Evolutionary conservation across 306 rosid species (phyloP).

Genomic region (Glycine latifolia): DNA sequence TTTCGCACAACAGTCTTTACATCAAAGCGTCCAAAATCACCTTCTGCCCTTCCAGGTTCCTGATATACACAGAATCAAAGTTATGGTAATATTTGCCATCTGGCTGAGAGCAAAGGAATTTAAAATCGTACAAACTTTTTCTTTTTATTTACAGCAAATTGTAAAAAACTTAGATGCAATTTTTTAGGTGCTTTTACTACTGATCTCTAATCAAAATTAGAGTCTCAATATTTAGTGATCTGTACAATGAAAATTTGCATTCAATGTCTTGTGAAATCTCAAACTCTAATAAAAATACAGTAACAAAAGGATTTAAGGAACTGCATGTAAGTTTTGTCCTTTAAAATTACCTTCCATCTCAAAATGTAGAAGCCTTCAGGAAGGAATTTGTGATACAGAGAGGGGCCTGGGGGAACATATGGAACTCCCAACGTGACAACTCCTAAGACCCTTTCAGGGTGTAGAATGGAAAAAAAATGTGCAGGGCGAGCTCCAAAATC

Average conservation of each 20-base stretch:
- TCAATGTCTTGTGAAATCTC: neutral
- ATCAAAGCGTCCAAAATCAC: constrained; percentile 81
- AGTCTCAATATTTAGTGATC: too few species aligned
- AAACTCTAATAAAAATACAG: neutral
- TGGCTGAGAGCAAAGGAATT: too few species aligned
- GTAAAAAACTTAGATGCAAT: too few species aligned
- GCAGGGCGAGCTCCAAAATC: constrained; percentile 78
- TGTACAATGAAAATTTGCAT: too few species aligned
- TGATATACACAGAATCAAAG: constrained; percentile 39
- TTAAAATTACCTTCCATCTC: constrained; percentile 67
- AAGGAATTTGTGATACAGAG: constrained; percentile 26
- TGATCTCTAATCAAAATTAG: too few species aligned
- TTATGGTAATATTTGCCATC: neutral
- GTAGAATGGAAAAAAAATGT: constrained; percentile 57
- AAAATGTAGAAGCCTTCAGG: constrained; percentile 85
- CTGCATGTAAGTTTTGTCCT: neutral
- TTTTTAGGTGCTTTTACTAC: too few species aligned
- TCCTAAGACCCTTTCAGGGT: constrained; percentile 79
- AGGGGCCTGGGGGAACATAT: constrained; percentile 57
- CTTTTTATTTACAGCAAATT: too few species aligned
- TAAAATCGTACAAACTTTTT: neutral
- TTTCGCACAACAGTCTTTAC: constrained; percentile 71
- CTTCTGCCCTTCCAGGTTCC: constrained; percentile 88
- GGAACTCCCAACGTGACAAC: constrained; percentile 78
- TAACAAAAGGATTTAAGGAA: neutral